Conservation (phyloP, 805 yeast species). For the Candida khao-thaluensis region DNA sequence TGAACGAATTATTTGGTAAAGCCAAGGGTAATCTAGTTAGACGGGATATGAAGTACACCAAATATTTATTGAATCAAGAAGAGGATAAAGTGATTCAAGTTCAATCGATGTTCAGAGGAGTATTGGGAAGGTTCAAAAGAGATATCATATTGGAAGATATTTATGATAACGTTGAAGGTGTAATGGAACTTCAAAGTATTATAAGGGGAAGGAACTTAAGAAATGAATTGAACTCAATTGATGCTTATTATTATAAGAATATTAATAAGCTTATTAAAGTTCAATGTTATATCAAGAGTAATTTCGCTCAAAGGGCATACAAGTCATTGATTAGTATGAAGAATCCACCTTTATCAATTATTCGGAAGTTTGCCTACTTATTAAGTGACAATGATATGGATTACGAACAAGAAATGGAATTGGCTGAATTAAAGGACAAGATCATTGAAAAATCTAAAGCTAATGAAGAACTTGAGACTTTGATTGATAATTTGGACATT, state of each 20-base stretch:
- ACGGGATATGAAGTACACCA: constrained; percentile 19
- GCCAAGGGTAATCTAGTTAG: constrained; percentile 45
- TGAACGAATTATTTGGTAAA: constrained; percentile 42
- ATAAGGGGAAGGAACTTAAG: constrained; percentile 51
- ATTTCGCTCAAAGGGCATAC: constrained; percentile 70
- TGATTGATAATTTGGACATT: constrained; percentile 72
- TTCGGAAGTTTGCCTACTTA: constrained; percentile 72
- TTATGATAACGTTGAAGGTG: constrained; percentile 39
- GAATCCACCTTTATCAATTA: constrained; percentile 76
- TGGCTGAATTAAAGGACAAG: constrained; percentile 64
- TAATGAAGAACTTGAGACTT: constrained; percentile 71
- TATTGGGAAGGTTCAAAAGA: constrained; percentile 52
- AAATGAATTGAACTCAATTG: constrained; percentile 26
- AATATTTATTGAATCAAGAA: constrained; percentile 15
- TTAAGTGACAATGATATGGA: constrained; percentile 72
- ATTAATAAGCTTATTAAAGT: constrained; percentile 61
- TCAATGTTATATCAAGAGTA: constrained; percentile 72
- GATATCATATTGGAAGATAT: constrained; percentile 56
- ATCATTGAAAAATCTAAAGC: constrained; percentile 68
- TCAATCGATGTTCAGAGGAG: constrained; percentile 65
- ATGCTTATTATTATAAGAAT: constrained; percentile 53
- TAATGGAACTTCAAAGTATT: constrained; percentile 53
- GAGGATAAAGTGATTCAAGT: constrained; percentile 36
- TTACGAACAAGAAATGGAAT: constrained; percentile 67
- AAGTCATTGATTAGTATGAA: constrained; percentile 62